Evolutionary conservation across 208 protist species (phyloP).

Genomic region (Leishmania major): DNA sequence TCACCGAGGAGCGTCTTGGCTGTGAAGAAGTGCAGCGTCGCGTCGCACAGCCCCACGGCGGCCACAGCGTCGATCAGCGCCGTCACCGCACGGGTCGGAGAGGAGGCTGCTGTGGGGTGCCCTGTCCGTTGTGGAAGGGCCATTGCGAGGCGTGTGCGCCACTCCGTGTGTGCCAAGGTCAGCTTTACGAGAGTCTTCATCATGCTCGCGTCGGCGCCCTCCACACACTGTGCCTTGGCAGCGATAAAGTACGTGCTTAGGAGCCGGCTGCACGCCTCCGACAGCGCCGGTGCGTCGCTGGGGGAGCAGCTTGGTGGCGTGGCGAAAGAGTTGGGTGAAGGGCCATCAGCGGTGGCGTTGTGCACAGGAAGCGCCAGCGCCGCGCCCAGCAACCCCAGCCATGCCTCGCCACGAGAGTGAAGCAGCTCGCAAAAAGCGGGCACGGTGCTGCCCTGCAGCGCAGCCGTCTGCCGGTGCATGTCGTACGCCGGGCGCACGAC

Average conservation of each 20-base stretch:
- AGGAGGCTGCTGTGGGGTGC: neutral
- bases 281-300: constrained; percentile 41
- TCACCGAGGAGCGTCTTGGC: constrained; percentile 59
- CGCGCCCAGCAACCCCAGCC: constrained; percentile 34
- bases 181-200: constrained; percentile 81
- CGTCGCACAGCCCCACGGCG: constrained; percentile 79
- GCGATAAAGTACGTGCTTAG: constrained; percentile 77
- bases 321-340: neutral
- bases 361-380: constrained; percentile 19
- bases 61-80: constrained; percentile 79
- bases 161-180: constrained; percentile 59
- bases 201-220: constrained; percentile 62
- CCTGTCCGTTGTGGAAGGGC: neutral
- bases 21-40: constrained; percentile 69
- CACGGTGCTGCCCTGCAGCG: constrained; percentile 14
- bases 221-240: constrained; percentile 51
- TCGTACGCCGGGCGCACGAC: constrained; percentile 47
- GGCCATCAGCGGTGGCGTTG: neutral
- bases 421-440: constrained; percentile 19
- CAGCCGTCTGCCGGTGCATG: constrained; percentile 24
- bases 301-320: neutral
- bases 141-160: constrained; percentile 35
- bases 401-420: constrained; percentile 28
- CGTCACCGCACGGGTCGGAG: constrained; percentile 20
- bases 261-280: constrained; percentile 46